Evolutionary conservation across 257 asterid species (phyloP), one percentile per base, ranked within the genome.

Genomic region (Solanum chmielewskii): DNA sequence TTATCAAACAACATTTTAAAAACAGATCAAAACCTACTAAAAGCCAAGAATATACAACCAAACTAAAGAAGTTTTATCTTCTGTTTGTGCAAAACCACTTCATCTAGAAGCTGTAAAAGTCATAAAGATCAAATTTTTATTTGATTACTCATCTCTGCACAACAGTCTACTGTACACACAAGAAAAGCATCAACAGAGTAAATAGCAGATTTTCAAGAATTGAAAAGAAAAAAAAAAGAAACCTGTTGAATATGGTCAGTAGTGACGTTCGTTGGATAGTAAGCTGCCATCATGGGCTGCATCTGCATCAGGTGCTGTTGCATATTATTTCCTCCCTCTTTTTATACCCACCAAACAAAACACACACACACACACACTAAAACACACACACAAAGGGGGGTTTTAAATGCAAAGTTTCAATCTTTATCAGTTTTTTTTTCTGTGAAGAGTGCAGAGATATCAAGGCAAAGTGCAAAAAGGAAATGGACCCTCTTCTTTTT

Each of bases 251-350:
- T 97, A 84, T 93, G 99, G 94, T 97, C 99, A 93, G 98, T 95
- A 31, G 99, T 97, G 97, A 95, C 98, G 94, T 94, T 97, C 93
- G 87, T 91, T 88, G 97, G 98, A 92, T 94, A 94, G 89, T 97
- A 97, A 94, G 99, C 95, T 93, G 99, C 99, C 99, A 97, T 97
- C 93, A 92, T 94, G 96, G 98, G 98, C 95, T 96, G 99, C 94
- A 93, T 93, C 98, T 97, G 98, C 94, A 95, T 93, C 99, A 94
- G 98, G 98, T 97, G 98, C 98, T 97, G 96, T 92, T 93, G 98
- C 96, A 92, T 78, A 47, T 42, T 45, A 93, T 49, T 49, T 18
- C 92, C 92, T 91, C 92, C 92, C 86, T 90, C 70, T 31, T 90
- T 92, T 89, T 93, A 93, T 86, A 92, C 76, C 92, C 89, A 87